Evolutionary conservation across 148 eudicot genomes (phyloP), one percentile per base, ranked within the genome.

Genomic region (Amaranthus palmeri): DNA sequence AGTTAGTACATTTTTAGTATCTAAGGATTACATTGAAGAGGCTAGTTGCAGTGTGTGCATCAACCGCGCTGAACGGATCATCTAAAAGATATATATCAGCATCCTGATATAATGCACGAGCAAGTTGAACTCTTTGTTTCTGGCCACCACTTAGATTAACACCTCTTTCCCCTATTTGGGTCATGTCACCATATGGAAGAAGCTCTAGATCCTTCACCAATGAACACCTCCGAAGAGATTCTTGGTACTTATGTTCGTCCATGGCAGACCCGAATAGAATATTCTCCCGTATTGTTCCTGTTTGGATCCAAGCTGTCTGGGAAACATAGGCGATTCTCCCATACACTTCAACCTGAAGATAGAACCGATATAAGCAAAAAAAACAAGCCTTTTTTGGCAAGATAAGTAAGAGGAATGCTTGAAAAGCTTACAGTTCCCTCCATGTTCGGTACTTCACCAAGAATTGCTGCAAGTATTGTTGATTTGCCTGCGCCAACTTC

Each of bases 121-220:
- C 36, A 25, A 25, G 36, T 25, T 25, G 36, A 25, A 25, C 36
- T 25, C 36, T 25, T 25, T 92, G 97, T 80, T 92, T 92, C 67
- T 92, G 97, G 18, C 97, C 96, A 74, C 97, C 97, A 54, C 97
- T 92, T 45, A 92, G 91, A 74, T 90, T 92, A 49, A 92, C 96
- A 73, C 97, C 97, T 79, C 92, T 84, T 86, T 92, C 96, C 68
- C 97, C 97, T 64, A 92, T 92, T 78, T 90, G 92, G 17, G 97
- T 92, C 79, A 90, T 80, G 78, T 92, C 97, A 72, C 93, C 87
- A 72, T 88, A 65, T 4, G 97, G 93, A 77, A 90, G 84, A 67
- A 88, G 83, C 82, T 90, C 96, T 61, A 92, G 86, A 74, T 92
- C 97, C 75, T 92, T 90, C 65, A 81, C 75, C 73, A 92, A 73